Evolutionary conservation across 495 filamentous ascomycete genomes (phyloP).

Genomic region (Penicillium psychrofluorescens): DNA sequence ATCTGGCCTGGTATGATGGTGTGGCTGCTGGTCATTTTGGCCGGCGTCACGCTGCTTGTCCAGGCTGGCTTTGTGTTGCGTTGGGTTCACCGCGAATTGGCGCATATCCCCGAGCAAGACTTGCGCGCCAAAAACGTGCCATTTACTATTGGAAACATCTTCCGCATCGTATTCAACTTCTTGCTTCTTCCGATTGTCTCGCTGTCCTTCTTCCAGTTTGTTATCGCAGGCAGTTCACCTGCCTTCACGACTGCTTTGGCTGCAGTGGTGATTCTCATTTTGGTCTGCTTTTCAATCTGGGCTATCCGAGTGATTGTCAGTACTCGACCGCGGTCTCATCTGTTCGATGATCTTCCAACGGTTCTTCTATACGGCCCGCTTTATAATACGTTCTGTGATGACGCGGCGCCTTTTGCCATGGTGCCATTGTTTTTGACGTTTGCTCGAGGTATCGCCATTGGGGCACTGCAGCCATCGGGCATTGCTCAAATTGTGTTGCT

Average conservation of each 20-base stretch:
- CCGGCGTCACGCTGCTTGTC: conserved; percentile 56
- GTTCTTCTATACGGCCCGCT: conserved; percentile 86
- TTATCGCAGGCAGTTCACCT: conserved; percentile 61
- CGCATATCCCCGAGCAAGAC: conserved; percentile 73
- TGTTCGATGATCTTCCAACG: conserved; percentile 89
- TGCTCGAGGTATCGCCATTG: conserved; percentile 81
- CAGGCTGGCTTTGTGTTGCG: conserved; percentile 70
- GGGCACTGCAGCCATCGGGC: conserved; percentile 85
- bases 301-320: conserved; percentile 69
- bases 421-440: conserved; percentile 79
- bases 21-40: conserved; percentile 73
- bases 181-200: conserved; percentile 82
- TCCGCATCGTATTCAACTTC: conserved; percentile 86
- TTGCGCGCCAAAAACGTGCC: conserved; percentile 85
- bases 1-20: conserved; percentile 90
- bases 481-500: conserved; percentile 87
- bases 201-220: conserved; percentile 82
- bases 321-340: conserved; percentile 71
- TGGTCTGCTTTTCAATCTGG: conserved; percentile 70
- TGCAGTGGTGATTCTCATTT: conserved; percentile 60
- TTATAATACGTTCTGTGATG: conserved; percentile 95
- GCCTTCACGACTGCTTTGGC: conserved; percentile 64
- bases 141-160: conserved; percentile 81
- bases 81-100: conserved; percentile 65
- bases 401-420: conserved; percentile 79